Percentiles rank a stretch among this genome's conserved stretches.
Conservation (phyloP, 345 rosid genomes). For the Anastatica hierochuntica region DNA sequence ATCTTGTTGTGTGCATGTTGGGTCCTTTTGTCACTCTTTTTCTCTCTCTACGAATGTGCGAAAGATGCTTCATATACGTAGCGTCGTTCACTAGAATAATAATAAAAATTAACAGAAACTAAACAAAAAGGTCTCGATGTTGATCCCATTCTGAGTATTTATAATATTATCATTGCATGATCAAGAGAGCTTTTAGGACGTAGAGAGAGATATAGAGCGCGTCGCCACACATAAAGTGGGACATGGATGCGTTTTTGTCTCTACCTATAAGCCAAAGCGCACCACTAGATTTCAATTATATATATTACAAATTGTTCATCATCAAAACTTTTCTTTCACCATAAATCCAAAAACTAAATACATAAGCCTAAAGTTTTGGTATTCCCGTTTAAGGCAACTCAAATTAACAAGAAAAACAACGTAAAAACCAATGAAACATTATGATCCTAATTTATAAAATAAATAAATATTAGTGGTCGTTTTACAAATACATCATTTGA, state of each 20-base stretch:
- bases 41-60: constrained; percentile 19
- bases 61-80: constrained; percentile 23
- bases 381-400: no score
- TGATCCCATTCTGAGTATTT: constrained; percentile 21
- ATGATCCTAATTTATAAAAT: no score
- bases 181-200: constrained; percentile 25
- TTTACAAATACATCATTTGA: no score
- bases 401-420: no score
- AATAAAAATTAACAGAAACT: constrained; percentile 4
- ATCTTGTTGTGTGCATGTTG: constrained; percentile 25
- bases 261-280: no score
- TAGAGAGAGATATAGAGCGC: constrained; percentile 8
- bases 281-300: no score
- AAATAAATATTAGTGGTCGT: no score
- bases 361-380: no score
- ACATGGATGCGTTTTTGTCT: constrained; percentile 27
- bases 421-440: no score
- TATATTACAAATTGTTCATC: no score
- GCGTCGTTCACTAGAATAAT: constrained; percentile 23
- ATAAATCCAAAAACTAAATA: no score
- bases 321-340: no score
- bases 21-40: constrained; percentile 26
- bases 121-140: constrained; percentile 25
- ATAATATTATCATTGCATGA: constrained; percentile 7
- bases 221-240: constrained; percentile 17